A percentile compares a stretch with the other conserved stretches of the same genome.
Conservation (phyloP, 345 rosid genomes). For the Toxicodendron radicans region DNA sequence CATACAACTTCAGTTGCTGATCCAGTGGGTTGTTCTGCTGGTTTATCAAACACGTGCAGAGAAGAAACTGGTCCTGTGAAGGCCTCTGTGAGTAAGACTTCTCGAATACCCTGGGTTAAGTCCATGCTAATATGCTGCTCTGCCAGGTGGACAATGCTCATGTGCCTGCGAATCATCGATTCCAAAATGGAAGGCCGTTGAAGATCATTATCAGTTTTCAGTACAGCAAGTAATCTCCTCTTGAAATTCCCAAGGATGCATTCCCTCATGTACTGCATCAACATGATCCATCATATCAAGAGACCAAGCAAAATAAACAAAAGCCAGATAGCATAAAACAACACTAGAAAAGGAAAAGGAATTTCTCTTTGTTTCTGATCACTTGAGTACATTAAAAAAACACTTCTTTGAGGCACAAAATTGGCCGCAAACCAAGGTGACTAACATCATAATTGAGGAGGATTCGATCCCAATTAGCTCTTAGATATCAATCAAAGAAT, state of each 20-base stretch:
- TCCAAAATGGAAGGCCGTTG: constrained; percentile 92
- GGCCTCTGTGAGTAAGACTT: constrained; percentile 81
- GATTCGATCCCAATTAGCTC: no score
- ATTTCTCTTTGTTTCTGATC: no score
- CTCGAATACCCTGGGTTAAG: constrained; percentile 91
- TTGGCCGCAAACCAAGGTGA: no score
- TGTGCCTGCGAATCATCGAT: constrained; percentile 79
- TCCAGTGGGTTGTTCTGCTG: constrained; percentile 75
- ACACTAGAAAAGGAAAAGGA: no score
- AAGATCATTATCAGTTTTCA: constrained; percentile 94
- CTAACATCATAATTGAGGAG: no score
- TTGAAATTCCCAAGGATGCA: constrained; percentile 94
- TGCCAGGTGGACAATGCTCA: constrained; percentile 87
- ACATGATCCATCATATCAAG: background rate
- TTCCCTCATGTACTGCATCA: constrained; percentile 96
- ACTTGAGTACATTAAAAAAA: no score
- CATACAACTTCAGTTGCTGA: constrained; percentile 86
- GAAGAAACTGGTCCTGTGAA: constrained; percentile 89
- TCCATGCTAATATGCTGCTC: constrained; percentile 99
- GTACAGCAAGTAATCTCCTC: constrained; percentile 77
- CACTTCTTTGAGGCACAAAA: no score
- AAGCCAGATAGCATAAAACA: no score
- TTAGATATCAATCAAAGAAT: no score
- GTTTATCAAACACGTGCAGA: constrained; percentile 71
- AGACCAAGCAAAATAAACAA: no score